phyloP scores from a whole-genome alignment of 2,329 filamentous ascomycete species.

The Sclerotinia nivalis region DNA sequence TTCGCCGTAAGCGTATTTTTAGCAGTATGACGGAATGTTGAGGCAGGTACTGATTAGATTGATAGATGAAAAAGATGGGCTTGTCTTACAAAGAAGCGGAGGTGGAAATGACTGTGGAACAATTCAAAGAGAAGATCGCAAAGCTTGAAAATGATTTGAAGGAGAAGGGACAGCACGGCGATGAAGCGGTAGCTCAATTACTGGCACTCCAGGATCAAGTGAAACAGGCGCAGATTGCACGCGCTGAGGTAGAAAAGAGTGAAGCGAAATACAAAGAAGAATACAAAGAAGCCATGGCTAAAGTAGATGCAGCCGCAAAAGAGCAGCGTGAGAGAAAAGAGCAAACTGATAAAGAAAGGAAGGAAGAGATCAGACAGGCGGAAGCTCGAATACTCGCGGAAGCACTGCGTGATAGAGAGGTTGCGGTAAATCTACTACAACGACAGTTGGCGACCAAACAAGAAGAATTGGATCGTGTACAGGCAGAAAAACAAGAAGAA shows the following conservation, averaged over 20 bases:
- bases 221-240: not conserved
- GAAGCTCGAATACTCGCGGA: not conserved
- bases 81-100: not conserved
- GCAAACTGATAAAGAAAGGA: not conserved
- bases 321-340: not conserved
- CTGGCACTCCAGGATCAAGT: not conserved
- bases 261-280: not conserved
- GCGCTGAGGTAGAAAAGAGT: not conserved
- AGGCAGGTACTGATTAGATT: not conserved
- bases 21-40: rapidly evolving
- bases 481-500: not conserved
- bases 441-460: not conserved
- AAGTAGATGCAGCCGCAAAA: not conserved
- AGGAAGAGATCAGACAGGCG: not conserved
- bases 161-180: not conserved
- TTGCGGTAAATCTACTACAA: not conserved
- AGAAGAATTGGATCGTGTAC: not conserved
- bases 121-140: not conserved
- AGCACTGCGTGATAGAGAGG: not conserved
- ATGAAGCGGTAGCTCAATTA: not conserved
- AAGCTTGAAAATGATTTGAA: not conserved
- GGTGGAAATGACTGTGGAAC: not conserved
- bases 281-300: not conserved
- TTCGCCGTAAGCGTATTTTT: not conserved
- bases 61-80: not conserved